Conservation (phyloP, 1,284 basidiomycete species). For the Flammula alnicola region DNA sequence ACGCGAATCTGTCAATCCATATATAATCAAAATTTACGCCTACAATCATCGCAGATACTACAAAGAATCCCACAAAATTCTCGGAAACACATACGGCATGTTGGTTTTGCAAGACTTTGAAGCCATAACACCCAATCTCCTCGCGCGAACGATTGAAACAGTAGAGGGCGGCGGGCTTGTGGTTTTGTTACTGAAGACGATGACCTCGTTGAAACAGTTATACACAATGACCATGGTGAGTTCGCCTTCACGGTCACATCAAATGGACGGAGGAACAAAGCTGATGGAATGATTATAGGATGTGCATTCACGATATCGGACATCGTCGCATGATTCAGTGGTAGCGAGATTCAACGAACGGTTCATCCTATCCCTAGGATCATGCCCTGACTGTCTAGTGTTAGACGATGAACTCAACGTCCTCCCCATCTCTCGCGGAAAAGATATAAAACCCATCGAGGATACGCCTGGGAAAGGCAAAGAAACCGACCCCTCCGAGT, state of each 20-base stretch:
- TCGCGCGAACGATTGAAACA: constrained; percentile 97
- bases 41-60: constrained; percentile 54
- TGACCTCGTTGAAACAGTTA: constrained; percentile 92
- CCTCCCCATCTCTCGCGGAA: constrained; percentile 94
- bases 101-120: constrained; percentile 98
- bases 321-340: constrained; percentile 88
- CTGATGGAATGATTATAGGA: constrained; percentile 64
- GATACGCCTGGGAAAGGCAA: constrained; percentile 50
- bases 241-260: too few relatives aligned
- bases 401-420: constrained; percentile 99
- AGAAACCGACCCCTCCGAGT: constrained; percentile 47
- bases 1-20: too few relatives aligned
- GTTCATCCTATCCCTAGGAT: constrained; percentile 93
- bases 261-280: too few relatives aligned
- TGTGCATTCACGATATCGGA: constrained; percentile 92
- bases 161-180: constrained; percentile 97
- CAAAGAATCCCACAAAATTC: constrained; percentile 94
- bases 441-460: constrained; percentile 81
- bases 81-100: constrained; percentile 99
- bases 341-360: constrained; percentile 98
- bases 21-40: too few relatives aligned
- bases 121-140: constrained; percentile 95
- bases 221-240: constrained; percentile 96
- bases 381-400: constrained; percentile 89
- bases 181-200: constrained; percentile 91